A percentile compares a stretch with the other conserved stretches of the same genome.
phyloP scores from a whole-genome alignment of 371 early-diverging fungal genomes.

The Mortierella sp. region DNA sequence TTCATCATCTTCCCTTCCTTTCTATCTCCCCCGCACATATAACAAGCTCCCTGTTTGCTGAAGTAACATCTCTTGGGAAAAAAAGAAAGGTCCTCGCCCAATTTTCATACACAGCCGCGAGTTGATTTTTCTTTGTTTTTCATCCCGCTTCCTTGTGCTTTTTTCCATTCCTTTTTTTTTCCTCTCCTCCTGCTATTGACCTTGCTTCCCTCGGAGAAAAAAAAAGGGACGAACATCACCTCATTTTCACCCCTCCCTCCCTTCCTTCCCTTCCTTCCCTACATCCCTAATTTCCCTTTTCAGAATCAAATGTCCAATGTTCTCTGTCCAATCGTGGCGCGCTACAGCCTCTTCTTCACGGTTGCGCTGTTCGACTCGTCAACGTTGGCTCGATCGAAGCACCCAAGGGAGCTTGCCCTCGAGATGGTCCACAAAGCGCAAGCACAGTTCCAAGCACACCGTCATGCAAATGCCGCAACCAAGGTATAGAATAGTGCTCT shows the following conservation, averaged over 20 bases:
- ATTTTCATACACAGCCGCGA: neutral
- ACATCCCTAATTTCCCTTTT: neutral
- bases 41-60: neutral
- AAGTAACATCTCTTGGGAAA: neutral
- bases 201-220: neutral
- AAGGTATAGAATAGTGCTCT: constrained; percentile 24
- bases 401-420: constrained; percentile 22
- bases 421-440: constrained; percentile 33
- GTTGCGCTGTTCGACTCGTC: constrained; percentile 41
- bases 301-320: constrained; percentile 46
- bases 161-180: constrained; percentile 1
- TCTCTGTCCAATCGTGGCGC: constrained; percentile 40
- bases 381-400: constrained; percentile 27
- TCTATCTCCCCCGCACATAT: neutral
- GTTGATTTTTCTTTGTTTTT: no score
- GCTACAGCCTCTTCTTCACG: constrained; percentile 51
- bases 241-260: neutral
- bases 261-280: neutral
- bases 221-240: constrained; percentile 3
- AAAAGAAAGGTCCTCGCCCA: neutral
- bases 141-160: neutral
- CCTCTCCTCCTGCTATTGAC: no score
- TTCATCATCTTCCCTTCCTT: no score
- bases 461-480: constrained; percentile 36
- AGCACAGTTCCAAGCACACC: constrained; percentile 27